Percentiles rank a stretch among this genome's conserved stretches.
phyloP scores from a whole-genome alignment of 2,329 filamentous ascomycete species.

The Claviceps monticola region DNA sequence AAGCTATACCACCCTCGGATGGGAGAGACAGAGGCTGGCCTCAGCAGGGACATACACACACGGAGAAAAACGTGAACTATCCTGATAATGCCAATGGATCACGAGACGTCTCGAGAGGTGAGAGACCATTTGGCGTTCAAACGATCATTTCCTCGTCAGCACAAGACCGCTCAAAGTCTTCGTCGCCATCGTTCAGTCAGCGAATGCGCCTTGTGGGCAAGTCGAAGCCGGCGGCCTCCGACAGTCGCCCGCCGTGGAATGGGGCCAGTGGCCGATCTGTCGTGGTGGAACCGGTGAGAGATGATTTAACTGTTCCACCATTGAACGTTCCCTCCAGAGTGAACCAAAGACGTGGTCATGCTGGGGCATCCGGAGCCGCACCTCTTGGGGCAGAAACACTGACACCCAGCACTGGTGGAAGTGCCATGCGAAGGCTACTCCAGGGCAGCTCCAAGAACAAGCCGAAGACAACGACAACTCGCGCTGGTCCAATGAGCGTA shows the following conservation, averaged over 20 bases:
- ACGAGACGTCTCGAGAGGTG: neutral
- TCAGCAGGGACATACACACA: slow-evolving; percentile 2
- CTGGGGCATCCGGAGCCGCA: slow-evolving; percentile 2
- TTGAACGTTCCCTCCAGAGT: slow-evolving; percentile 40
- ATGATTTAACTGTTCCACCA: slow-evolving; percentile 42
- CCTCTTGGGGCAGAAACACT: slow-evolving; percentile 22
- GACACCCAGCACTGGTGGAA: slow-evolving; percentile 9
- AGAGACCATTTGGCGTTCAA: neutral
- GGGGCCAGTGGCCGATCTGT: slow-evolving; percentile 56
- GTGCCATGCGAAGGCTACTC: slow-evolving; percentile 22
- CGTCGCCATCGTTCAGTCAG: slow-evolving; percentile 18
- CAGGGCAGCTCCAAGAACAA: slow-evolving; percentile 5
- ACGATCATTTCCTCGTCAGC: slow-evolving; percentile 12
- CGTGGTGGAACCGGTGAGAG: slow-evolving; percentile 49
- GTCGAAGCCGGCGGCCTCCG: slow-evolving; percentile 23
- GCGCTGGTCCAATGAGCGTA: neutral
- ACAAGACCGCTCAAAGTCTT: slow-evolving; percentile 12
- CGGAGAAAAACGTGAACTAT: neutral
- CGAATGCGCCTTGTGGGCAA: slow-evolving; percentile 20
- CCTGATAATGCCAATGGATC: neutral
- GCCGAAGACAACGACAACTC: neutral
- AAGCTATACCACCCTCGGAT: neutral
- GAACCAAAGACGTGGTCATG: slow-evolving; percentile 25
- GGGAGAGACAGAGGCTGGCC: neutral
- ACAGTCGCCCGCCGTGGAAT: slow-evolving; percentile 50